Evolutionary conservation across 805 yeast genomes (phyloP), one percentile per base, ranked within the genome.

Genomic region (Lachancea mirantina): DNA sequence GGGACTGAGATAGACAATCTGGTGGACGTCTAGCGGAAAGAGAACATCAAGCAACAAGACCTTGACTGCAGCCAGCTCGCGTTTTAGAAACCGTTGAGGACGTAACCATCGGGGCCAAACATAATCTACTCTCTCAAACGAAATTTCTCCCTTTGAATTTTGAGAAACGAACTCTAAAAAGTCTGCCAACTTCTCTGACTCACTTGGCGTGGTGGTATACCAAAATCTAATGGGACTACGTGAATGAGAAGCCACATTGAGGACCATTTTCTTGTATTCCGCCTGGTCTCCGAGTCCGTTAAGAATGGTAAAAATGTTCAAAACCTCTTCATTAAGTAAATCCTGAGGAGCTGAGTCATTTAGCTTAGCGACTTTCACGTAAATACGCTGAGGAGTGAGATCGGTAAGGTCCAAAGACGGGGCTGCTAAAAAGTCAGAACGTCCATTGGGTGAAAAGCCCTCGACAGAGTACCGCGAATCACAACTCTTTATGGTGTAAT

Each of bases 91-190:
- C 22, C 78, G 57, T 58, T 89, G 97, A 3, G 69, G 68, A 30
- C 88, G 69, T 14, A 89, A 63, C 95, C 96, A 89, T 7, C 65
- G 55, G 9, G 98, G 98, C 98, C 98, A 89, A 41, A 81, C 79
- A 55, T 83, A 89, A 1, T 81, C 74, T n/a, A 92, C 65, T 27
- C 85, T 57, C 47, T 85, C 89, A 49, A 78, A 83, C 14, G 13
- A 15, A 6, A 50, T 41, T 6, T 22, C 26, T 1, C 40, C 46
- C 22, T 26, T 30, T 4, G 38, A 17, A 2, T 25, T 19, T 10
- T 21, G 14, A 30, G 42, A 44, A 8, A 50, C 30, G 3, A 11
- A 14, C 6, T 84, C 82, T n/a, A 84, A 50, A 30, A 74, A 69
- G 18, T 60, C 49, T 50, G 72, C 76, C 49, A 88, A 76, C 3